Base-by-base conservation (phyloP, 2,329 filamentous ascomycete genomes). In the Neonectria magnoliae region DNA sequence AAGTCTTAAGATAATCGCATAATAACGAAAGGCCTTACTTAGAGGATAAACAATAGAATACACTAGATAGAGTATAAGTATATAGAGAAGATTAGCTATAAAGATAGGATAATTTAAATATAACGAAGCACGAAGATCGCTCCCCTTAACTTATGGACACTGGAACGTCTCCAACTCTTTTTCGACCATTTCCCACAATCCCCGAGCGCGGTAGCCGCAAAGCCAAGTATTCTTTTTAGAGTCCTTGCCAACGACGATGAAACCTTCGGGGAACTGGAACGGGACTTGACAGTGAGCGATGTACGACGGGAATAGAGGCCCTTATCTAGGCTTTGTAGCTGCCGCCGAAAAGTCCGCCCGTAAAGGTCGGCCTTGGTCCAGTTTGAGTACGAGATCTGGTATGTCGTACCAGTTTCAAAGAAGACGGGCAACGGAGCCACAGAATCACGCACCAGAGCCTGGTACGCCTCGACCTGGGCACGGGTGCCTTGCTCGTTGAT, bases 141-240 rank as follows among this genome's bases (percentile, higher is more conserved):
- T 14, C 13, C 10, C 27, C 16, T 9, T 31, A 2, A 50, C 16
- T 38, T 8, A 18, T 18, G 25, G 36, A 38, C 11, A 27, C 16
- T 33, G 16, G 1, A 48, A 14, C 31, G 42, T 27, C 4, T 60
- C 42, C 27, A 68, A 36, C 41, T 66, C 57, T 1, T 57, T 60
- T 44, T 68, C 56, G 14, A 68, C 53, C 5, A 31, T 41, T 0
- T 64, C 63, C 67, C 60, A 69, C 0, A 67, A 11, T 0, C 66
- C 67, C 1, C 61, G 41, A 1, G 58, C 44, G 0, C 66, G 60
- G 20, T 69, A 67, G 1, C 57, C 66, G 3, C 66, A 68, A 2
- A 69, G 27, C 66, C 67, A 66, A 0, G 63, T 64, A 13, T 68
- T 69, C 3, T 61, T 45, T 4, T 25, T 56, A 1, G 55, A 57